Evolutionary conservation across 78 protist genomes (phyloP), one percentile per base, ranked within the genome.

Genomic region (Blattamonas nauphoetae): DNA sequence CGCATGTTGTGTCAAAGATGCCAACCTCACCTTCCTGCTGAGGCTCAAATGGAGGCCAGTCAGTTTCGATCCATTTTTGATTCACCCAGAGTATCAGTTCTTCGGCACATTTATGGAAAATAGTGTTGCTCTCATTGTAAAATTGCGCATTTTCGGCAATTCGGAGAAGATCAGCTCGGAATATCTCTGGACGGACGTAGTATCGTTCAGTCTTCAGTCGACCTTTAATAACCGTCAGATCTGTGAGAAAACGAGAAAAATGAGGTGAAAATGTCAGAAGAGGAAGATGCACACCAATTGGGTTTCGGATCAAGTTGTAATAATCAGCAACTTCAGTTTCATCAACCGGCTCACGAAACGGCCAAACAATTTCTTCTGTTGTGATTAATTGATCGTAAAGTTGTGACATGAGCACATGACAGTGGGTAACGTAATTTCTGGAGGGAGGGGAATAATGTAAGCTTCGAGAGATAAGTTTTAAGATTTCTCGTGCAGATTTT

Each of bases 161-260:
- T 55, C 86, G 3, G 3, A 3, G 55, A 3, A 84, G 84, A 84
- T 84, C 86, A 46, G 86, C 86, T 41, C 86, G 55, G 5, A 84
- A 84, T 3, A 42, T 35, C 5, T 35, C 3, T 3, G 86, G 86
- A 84, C 38, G 45, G 5, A 45, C 41, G 45, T 84, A 84, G 3
- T 84, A 84, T 1, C 42, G 35, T 1, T 5, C 45, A 3, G 55
- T 11, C 45, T 84, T 55, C 5, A 84, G 55, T 11, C 86, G 41
- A 41, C 41, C 5, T 5, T 55, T 3, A 35, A 84, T 84, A 35
- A 84, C 84, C 34, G 5, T 3, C 55, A 86, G 41, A 86, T 86
- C 88, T 11, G 46, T 79, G 3, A 45, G 81, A 5, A 55, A 55
- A 55, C 11, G 71, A 55, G 21, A 55, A 55, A 55, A 55, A 55